Evolutionary conservation across 495 filamentous ascomycete genomes (phyloP).

Genomic region (Aspergillus indologenus): DNA sequence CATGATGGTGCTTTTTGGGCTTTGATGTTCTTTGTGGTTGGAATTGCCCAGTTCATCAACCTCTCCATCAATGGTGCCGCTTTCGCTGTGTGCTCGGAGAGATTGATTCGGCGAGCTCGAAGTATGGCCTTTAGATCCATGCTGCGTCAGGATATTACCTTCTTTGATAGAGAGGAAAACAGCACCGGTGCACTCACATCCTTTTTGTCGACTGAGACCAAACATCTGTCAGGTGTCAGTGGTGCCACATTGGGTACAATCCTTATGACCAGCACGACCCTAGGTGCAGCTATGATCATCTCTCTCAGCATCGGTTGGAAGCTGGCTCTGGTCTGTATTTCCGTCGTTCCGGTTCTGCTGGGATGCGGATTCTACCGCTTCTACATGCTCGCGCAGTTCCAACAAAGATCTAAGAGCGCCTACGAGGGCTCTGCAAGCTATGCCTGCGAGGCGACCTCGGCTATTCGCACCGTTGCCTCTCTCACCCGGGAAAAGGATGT

Average conservation of each 20-base stretch:
- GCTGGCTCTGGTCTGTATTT: conserved; percentile 77
- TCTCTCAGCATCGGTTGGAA: conserved; percentile 81
- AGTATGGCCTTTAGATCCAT: conserved; percentile 79
- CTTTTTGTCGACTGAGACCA: conserved; percentile 83
- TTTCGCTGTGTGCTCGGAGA: conserved; percentile 82
- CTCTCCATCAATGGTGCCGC: conserved; percentile 65
- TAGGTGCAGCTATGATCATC: conserved; percentile 64
- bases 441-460: conserved; percentile 86
- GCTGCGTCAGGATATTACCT: conserved; percentile 88
- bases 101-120: conserved; percentile 76
- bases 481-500: conserved; percentile 83
- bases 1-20: conserved; percentile 83
- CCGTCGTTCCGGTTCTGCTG: conserved; percentile 73
- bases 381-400: conserved; percentile 74
- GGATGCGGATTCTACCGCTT: conserved; percentile 84
- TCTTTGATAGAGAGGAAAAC: conserved; percentile 84
- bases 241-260: conserved; percentile 80
- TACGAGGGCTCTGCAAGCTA: conserved; percentile 75
- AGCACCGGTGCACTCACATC: conserved; percentile 79
- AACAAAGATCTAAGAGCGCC: conserved; percentile 63
- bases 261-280: conserved; percentile 69
- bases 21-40: conserved; percentile 93
- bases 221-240: conserved; percentile 76
- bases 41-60: conserved; percentile 68
- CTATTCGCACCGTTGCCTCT: conserved; percentile 90